Conservation (phyloP, 148 eudicot species). For the Nepenthes mirabilis region DNA sequence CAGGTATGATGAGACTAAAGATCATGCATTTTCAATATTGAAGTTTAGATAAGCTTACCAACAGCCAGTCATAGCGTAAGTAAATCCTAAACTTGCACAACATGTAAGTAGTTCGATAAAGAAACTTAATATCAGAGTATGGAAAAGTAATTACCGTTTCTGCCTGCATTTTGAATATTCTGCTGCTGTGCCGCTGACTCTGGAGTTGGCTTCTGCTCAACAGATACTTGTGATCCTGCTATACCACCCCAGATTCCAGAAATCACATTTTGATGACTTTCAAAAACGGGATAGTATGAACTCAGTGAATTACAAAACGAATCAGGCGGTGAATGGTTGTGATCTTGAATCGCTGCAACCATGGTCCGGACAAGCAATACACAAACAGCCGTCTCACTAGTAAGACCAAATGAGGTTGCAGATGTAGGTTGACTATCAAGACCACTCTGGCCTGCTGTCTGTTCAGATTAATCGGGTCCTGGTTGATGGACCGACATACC, state of each 20-base stretch:
- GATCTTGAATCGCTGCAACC: conserved; percentile 24
- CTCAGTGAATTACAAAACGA: conserved; percentile 14
- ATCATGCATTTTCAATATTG: no score
- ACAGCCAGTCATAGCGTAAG: no score
- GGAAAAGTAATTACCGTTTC: conserved; percentile 12
- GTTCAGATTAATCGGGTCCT: conserved; percentile 21
- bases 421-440: conserved; percentile 16
- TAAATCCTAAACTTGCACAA: no score
- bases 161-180: conserved; percentile 16
- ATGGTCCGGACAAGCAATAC: conserved; percentile 21
- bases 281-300: conserved; percentile 14
- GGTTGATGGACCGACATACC: conserved; percentile 18
- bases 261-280: conserved; percentile 17
- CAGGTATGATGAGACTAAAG: no score
- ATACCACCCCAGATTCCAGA: conserved; percentile 16
- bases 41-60: no score
- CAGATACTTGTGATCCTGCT: conserved; percentile 13
- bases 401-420: conserved; percentile 10
- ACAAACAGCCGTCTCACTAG: conserved; percentile 19
- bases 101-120: not conserved
- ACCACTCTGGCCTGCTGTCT: conserved; percentile 16
- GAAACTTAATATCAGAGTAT: not conserved
- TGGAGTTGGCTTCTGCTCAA: conserved; percentile 6
- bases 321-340: conserved; percentile 20
- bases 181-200: conserved; percentile 17